phyloP scores from a whole-genome alignment of 1,284 basidiomycete species.

The Polyporus tsugae region DNA sequence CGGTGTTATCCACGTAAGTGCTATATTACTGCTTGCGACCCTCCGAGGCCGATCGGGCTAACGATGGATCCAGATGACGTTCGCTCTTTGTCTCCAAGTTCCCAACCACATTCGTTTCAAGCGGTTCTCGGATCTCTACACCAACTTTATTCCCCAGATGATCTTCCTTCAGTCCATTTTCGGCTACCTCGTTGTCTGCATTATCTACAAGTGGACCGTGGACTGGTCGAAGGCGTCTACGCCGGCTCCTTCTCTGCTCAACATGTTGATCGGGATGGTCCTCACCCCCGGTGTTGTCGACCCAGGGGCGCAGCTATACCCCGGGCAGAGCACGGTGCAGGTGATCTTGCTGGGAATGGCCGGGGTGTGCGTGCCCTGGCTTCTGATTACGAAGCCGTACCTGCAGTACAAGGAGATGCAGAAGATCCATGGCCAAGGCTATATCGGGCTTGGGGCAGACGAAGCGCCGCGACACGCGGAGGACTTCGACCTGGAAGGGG shows the following conservation, averaged over 20 bases:
- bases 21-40: conserved; percentile 42
- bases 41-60: conserved; percentile 29
- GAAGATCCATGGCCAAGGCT: conserved; percentile 86
- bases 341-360: conserved; percentile 84
- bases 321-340: conserved; percentile 91
- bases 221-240: conserved; percentile 85
- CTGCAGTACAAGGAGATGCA: conserved; percentile 92
- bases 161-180: conserved; percentile 98
- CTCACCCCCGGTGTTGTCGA: conserved; percentile 85
- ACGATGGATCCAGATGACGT: conserved; percentile 83
- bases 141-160: conserved; percentile 97
- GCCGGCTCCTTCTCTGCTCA: conserved; percentile 89
- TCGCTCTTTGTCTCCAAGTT: conserved; percentile 94
- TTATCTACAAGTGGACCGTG: conserved; percentile 96
- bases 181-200: conserved; percentile 94
- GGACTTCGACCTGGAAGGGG: conserved; percentile 76
- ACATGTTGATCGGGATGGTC: conserved; percentile 97
- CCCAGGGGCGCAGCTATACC: conserved; percentile 78
- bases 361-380: conserved; percentile 93
- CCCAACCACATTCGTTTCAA: conserved; percentile 97
- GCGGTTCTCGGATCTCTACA: conserved; percentile 85
- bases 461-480: conserved; percentile 53
- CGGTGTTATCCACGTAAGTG: conserved; percentile 92
- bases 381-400: conserved; percentile 96
- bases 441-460: conserved; percentile 72